Evolutionary conservation across 75 land plant species (phyloP).

Genomic region (Picea glauca): DNA sequence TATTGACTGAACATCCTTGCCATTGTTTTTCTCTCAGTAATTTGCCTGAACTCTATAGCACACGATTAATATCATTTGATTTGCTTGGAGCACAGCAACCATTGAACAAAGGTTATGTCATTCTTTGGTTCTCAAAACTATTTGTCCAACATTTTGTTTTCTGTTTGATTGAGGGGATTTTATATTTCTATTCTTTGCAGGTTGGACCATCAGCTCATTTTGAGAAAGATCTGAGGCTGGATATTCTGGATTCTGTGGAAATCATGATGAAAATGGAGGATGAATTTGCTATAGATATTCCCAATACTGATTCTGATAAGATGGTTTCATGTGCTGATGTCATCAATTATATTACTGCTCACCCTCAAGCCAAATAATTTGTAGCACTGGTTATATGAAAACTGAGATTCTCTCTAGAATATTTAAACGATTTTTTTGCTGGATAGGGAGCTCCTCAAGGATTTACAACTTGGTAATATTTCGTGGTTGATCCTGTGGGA

Average conservation of each 20-base stretch:
- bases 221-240: conserved; percentile 26
- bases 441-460: neutral
- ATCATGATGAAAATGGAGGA: conserved; percentile 37
- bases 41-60: neutral
- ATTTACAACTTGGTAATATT: neutral
- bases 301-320: conserved; percentile 25
- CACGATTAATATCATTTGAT: neutral
- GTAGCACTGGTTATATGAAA: neutral
- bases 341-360: conserved; percentile 23
- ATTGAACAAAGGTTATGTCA: neutral
- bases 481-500: conserved; percentile 1
- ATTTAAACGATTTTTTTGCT: neutral
- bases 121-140: neutral
- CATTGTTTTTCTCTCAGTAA: neutral
- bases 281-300: conserved; percentile 35
- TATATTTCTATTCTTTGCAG: conserved; percentile 10
- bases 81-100: neutral
- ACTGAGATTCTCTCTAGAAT: neutral
- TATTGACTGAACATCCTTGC: neutral
- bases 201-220: conserved; percentile 24
- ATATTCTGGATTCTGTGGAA: conserved; percentile 28
- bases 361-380: conserved; percentile 34
- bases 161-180: neutral
- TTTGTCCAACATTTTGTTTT: neutral
- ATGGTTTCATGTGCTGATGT: conserved; percentile 24